A percentile compares a stretch with the other conserved stretches of the same genome.
phyloP scores from a whole-genome alignment of 805 yeast species.

The Hemisphaericaspora nanyangensis region DNA sequence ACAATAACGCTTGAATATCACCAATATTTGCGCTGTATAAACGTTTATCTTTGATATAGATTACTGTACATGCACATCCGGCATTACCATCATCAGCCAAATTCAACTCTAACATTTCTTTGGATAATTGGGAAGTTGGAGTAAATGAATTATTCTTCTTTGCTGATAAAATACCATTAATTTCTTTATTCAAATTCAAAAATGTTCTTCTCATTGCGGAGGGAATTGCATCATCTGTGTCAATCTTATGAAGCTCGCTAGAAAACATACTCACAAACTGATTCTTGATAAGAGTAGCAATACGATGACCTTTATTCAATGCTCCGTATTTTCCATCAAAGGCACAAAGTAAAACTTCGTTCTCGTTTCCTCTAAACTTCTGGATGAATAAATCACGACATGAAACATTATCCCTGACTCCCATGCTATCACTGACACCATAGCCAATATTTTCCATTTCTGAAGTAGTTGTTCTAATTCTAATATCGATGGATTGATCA shows the following conservation, averaged over 20 bases:
- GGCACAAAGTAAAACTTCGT: constrained; percentile 75
- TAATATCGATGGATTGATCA: constrained; percentile 75
- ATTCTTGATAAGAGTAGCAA: constrained; percentile 71
- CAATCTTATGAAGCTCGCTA: constrained; percentile 53
- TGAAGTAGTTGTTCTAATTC: constrained; percentile 89
- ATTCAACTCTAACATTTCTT: constrained; percentile 43
- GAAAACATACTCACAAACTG: constrained; percentile 64
- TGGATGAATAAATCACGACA: constrained; percentile 84
- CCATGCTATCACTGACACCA: constrained; percentile 89
- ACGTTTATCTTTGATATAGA: constrained; percentile 68
- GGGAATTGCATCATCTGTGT: constrained; percentile 48
- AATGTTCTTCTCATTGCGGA: constrained; percentile 84
- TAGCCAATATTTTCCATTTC: constrained; percentile 71
- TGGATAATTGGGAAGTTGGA: constrained; percentile 27
- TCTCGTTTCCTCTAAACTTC: constrained; percentile 78
- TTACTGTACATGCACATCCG: constrained; percentile 82
- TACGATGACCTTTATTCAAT: constrained; percentile 42
- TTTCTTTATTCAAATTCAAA: constrained; percentile 72
- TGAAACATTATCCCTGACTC: constrained; percentile 59
- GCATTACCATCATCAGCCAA: constrained; percentile 64
- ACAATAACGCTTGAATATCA: constrained; percentile 77
- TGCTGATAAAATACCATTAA: constrained; percentile 58
- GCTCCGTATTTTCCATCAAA: constrained; percentile 80
- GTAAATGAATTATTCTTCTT: constrained; percentile 39
- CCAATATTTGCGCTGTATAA: constrained; percentile 87